phyloP scores from a whole-genome alignment of 371 early-diverging fungal species.

The Mucor saturninus region DNA sequence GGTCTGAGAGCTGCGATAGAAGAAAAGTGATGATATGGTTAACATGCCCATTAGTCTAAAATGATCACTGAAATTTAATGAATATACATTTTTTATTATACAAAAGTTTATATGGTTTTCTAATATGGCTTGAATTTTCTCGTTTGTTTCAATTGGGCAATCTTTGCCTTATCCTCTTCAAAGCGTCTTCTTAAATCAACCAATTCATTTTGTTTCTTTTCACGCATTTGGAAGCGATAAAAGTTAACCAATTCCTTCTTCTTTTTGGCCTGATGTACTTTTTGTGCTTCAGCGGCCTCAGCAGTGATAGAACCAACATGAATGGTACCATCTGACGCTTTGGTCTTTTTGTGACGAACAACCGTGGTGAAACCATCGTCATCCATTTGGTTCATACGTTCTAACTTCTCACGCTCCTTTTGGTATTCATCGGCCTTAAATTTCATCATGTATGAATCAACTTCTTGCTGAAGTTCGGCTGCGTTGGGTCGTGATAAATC shows the following conservation, averaged over 20 bases:
- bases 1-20: too few relatives aligned
- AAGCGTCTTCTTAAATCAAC: conserved; percentile 86
- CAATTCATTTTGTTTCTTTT: conserved; percentile 87
- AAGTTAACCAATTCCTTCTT: conserved; percentile 83
- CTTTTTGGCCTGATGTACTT: conserved; percentile 48
- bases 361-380: conserved; percentile 95
- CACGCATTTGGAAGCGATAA: conserved; percentile 94
- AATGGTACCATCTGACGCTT: conserved; percentile 61
- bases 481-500: conserved; percentile 62
- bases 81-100: not conserved
- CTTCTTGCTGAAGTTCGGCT: conserved; percentile 60
- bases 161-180: conserved; percentile 89
- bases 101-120: conserved; percentile 43
- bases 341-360: conserved; percentile 66
- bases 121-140: conserved; percentile 93
- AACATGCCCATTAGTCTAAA: too few relatives aligned
- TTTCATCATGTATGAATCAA: conserved; percentile 76
- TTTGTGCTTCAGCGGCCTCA: conserved; percentile 47
- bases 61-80: too few relatives aligned
- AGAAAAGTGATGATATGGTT: too few relatives aligned
- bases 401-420: conserved; percentile 64
- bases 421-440: conserved; percentile 85
- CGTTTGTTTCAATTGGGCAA: conserved; percentile 77
- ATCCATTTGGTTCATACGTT: conserved; percentile 80
- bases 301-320: conserved; percentile 57